Base-by-base conservation (phyloP, 1,139 yeast species). In the Candida sojae region DNA sequence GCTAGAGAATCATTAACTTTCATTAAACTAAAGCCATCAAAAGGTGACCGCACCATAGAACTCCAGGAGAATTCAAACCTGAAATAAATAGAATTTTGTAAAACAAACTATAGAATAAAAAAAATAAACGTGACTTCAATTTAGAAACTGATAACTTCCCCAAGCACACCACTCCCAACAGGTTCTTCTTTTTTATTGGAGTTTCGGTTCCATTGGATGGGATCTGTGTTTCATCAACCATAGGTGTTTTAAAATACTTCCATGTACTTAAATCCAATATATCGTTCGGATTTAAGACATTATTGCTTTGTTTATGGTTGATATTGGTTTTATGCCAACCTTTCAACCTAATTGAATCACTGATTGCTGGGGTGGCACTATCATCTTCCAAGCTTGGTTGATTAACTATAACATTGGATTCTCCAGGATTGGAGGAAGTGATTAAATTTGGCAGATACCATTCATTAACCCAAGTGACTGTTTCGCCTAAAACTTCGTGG, bases 1-100 rank as follows among this genome's bases (percentile, higher is more conserved):
- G 88, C 89, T 0, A 69, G 88, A 56, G 74, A 77, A 42, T 82
- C 89, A 2, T 64, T 86, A 5, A 70, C 82, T 5, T 80, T 86
- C 54, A 56, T 84, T 31, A 66, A 71, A 17, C 58, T 83, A 41
- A 82, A 80, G 51, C 23, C 50, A n/a, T 26, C 34, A 9, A n/a
- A 38, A 12, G 31, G 17, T 21, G 23, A 23, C 33, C 34, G 11
- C 26, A 3, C 21, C 21, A 17, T 17, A 39, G 34, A 34, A 17
- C 26, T 17, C 35, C 21, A 43, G 43, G 36, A 44, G 39, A 21
- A 23, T 21, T 4, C 17, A 28, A 7, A 6, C 10, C 21, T 12
- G 23, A 12, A 28, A 29, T 7, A 25, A 10, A 12, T 36, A 23
- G 21, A 17, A 17, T 17, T 17, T 17, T 3, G 21, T 17, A 30